Conservation (phyloP, 2,329 filamentous ascomycete species). For the Capronia epimyces region DNA sequence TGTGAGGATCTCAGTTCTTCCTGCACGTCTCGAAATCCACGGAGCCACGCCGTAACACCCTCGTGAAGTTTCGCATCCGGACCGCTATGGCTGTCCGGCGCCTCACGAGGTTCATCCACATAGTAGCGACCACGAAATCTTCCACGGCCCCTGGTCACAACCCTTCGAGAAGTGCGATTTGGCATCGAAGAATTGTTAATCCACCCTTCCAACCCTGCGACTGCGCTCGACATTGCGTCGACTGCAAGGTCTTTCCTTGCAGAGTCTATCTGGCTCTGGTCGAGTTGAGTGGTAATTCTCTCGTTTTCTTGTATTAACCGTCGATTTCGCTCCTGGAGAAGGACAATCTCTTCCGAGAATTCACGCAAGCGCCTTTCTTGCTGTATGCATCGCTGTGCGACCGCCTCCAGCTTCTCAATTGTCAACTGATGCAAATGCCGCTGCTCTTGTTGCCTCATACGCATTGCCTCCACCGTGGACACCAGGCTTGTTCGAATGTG, state of each 20-base stretch:
- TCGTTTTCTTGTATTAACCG: constrained; percentile 19
- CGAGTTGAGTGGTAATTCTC: constrained; percentile 13
- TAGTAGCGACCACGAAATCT: constrained; percentile 29
- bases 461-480: constrained; percentile 26
- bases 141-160: constrained; percentile 27
- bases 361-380: constrained; percentile 23
- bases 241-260: constrained; percentile 25
- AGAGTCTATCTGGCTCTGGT: constrained; percentile 15
- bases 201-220: constrained; percentile 29
- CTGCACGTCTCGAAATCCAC: constrained; percentile 41
- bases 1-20: constrained; percentile 33
- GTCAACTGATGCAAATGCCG: constrained; percentile 26
- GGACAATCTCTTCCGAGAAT: constrained; percentile 19
- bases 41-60: constrained; percentile 40
- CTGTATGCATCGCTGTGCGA: constrained; percentile 24
- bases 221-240: constrained; percentile 30
- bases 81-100: not conserved
- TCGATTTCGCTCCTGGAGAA: constrained; percentile 20
- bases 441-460: constrained; percentile 28
- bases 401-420: constrained; percentile 25
- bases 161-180: constrained; percentile 9
- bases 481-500: constrained; percentile 15
- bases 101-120: constrained; percentile 19
- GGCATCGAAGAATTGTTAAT: constrained; percentile 25
- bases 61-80: constrained; percentile 31